Conservation (phyloP, 2,329 filamentous ascomycete genomes). For the Whalleya microplaca region DNA sequence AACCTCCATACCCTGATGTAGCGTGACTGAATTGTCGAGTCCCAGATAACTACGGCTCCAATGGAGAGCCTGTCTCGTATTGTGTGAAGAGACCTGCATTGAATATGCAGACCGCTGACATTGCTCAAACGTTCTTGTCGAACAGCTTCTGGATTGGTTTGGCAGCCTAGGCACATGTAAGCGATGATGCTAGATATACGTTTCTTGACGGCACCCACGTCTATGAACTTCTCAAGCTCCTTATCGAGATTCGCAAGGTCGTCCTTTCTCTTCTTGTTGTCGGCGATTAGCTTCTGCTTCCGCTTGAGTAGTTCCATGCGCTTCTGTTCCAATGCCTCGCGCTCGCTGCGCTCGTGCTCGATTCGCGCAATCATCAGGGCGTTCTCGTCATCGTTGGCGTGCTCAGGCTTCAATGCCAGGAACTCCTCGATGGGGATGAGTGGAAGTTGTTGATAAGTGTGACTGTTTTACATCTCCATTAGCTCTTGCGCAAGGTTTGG, state of each 20-base stretch:
- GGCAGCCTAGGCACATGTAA: conserved; percentile 62
- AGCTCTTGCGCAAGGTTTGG: conserved; percentile 26
- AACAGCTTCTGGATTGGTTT: conserved; percentile 88
- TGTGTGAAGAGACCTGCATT: not conserved
- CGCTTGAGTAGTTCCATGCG: conserved; percentile 74
- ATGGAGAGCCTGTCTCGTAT: not conserved
- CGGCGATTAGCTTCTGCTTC: conserved; percentile 64
- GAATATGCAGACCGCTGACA: not conserved
- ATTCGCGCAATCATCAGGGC: conserved; percentile 88
- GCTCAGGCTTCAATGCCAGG: conserved; percentile 73
- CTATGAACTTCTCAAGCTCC: conserved; percentile 92
- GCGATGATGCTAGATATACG: conserved; percentile 24
- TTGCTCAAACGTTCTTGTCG: conserved; percentile 59
- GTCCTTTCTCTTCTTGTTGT: conserved; percentile 91
- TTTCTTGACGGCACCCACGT: conserved; percentile 57
- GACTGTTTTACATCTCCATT: conserved; percentile 52
- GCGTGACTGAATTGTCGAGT: not conserved
- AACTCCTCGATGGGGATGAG: conserved; percentile 86
- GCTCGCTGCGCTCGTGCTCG: conserved; percentile 83
- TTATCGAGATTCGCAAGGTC: conserved; percentile 89
- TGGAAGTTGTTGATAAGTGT: conserved; percentile 85
- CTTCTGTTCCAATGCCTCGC: conserved; percentile 83
- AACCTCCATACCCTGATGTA: not conserved
- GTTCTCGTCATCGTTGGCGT: conserved; percentile 72
- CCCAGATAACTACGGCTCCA: not conserved